phyloP scores from a whole-genome alignment of 1,284 basidiomycete species.

The Ustilago tritici region DNA sequence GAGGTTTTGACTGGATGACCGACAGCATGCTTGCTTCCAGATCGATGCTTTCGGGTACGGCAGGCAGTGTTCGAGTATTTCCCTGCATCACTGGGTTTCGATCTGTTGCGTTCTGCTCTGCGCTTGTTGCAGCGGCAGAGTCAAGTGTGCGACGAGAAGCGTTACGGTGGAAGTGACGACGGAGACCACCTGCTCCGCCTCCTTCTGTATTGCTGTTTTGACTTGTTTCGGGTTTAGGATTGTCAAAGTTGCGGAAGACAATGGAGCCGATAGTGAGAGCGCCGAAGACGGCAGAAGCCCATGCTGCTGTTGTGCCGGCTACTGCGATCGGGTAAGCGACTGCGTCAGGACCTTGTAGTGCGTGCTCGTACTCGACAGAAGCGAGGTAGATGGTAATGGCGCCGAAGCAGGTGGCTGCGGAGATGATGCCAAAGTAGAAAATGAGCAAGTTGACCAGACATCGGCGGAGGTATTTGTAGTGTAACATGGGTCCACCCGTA shows the following conservation, averaged over 20 bases:
- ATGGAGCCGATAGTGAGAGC: slow-evolving; percentile 49
- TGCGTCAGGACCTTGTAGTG: slow-evolving; percentile 25
- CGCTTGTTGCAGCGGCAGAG: slow-evolving; percentile 9
- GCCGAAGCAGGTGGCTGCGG: slow-evolving; percentile 49
- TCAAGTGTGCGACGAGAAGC: slow-evolving; percentile 13
- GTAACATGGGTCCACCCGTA: slow-evolving; percentile 27
- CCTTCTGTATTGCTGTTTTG: slow-evolving; percentile 21
- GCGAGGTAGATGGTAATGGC: slow-evolving; percentile 42
- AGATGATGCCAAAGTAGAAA: slow-evolving; percentile 56
- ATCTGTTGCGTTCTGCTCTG: background rate
- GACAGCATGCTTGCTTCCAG: slow-evolving; percentile 44
- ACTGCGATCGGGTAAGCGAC: slow-evolving; percentile 12
- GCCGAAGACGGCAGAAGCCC: slow-evolving; percentile 52
- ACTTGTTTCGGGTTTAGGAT: slow-evolving; percentile 28
- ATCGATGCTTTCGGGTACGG: slow-evolving; percentile 60
- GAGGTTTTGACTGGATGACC: slow-evolving; percentile 8
- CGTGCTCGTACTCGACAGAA: slow-evolving; percentile 37
- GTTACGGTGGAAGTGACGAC: slow-evolving; percentile 17
- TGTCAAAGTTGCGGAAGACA: slow-evolving; percentile 54
- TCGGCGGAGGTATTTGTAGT: slow-evolving; percentile 55
- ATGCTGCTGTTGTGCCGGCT: slow-evolving; percentile 24
- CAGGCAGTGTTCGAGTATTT: slow-evolving; percentile 51
- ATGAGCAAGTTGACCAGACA: slow-evolving; percentile 58
- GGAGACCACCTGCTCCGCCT: slow-evolving; percentile 9
- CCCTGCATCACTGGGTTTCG: slow-evolving; percentile 7